These are phyloP conservation scores for Toxicodendron radicans DNA, from an alignment of 345 rosid genomes.

Conservation along the genomic window DNA sequence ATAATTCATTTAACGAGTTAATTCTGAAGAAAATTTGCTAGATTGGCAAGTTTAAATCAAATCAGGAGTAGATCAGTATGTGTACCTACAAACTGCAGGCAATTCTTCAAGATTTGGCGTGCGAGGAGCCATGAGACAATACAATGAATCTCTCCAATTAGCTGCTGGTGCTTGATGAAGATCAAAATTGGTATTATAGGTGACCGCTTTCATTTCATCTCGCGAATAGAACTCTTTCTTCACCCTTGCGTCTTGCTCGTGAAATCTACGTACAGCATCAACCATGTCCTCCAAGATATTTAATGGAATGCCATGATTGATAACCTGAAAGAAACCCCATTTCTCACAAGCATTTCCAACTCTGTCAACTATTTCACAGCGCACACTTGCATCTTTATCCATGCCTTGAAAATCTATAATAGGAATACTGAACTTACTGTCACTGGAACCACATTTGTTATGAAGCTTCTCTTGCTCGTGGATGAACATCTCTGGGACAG, in stretches of 20 bases:
- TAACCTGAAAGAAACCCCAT: conserved; percentile 52
- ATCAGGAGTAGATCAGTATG: not conserved
- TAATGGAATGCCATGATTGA: conserved; percentile 44
- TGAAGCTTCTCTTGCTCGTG: conserved; percentile 9
- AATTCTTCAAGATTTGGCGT: conserved; percentile 41
- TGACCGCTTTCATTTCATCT: conserved; percentile 25
- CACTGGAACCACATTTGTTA: not conserved
- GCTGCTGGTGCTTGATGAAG: conserved; percentile 25
- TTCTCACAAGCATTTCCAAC: conserved; percentile 35
- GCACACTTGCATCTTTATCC: conserved; percentile 5
- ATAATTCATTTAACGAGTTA: too few relatives aligned
- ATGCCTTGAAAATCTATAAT: conserved; percentile 33
- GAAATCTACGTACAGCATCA: conserved; percentile 34
- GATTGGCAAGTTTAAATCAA: too few relatives aligned
- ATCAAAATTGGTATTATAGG: conserved; percentile 38
- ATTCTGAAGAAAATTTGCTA: too few relatives aligned
- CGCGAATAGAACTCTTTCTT: conserved; percentile 39
- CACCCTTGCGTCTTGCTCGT: conserved; percentile 35
- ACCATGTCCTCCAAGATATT: conserved; percentile 32
- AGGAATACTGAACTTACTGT: conserved; percentile 26
- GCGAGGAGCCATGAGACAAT: conserved; percentile 35
- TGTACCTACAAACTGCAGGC: conserved; percentile 49
- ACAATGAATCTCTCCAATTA: conserved; percentile 50
- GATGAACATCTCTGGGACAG: conserved; percentile 34
- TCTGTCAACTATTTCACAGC: conserved; percentile 21